Evolutionary conservation across 1,284 basidiomycete genomes (phyloP).

Genomic region (Polyporus tsugae): DNA sequence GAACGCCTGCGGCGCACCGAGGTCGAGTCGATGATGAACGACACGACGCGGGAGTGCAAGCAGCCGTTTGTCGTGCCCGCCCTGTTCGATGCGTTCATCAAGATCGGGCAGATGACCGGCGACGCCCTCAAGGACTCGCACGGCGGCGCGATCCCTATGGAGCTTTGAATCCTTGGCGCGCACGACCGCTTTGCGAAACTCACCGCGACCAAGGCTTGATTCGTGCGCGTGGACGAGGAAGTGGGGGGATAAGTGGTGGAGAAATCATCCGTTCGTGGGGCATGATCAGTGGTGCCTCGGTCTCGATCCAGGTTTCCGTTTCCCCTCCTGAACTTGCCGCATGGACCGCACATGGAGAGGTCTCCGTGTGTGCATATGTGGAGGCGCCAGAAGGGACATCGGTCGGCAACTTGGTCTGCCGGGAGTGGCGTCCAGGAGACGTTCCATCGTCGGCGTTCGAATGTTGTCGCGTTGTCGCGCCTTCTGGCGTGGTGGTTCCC

Average conservation of each 20-base stretch:
- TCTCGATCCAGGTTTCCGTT: not conserved
- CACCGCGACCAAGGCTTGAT: not conserved
- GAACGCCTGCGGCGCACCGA: conserved; percentile 45
- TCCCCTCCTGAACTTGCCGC: not conserved
- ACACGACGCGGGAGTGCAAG: conserved; percentile 49
- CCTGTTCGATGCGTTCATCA: conserved; percentile 53
- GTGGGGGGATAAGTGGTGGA: not conserved
- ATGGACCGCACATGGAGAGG: not conserved
- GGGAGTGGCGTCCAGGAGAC: conserved; percentile 17
- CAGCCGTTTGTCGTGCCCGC: conserved; percentile 58
- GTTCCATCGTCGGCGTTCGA: conserved; percentile 24
- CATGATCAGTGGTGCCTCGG: conserved; percentile 1
- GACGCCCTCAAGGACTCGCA: conserved; percentile 30
- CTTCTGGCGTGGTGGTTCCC: conserved; percentile 10
- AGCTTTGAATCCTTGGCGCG: conserved; percentile 16
- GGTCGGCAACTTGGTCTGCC: conserved; percentile 27
- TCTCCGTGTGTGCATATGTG: not conserved
- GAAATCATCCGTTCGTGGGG: not conserved
- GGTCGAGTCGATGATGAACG: conserved; percentile 47
- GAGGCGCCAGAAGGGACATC: conserved; percentile 16
- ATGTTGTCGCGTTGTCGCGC: conserved; percentile 23
- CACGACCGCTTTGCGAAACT: not conserved
- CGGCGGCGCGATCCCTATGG: conserved; percentile 23
- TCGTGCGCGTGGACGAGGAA: conserved; percentile 1
- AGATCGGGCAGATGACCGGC: conserved; percentile 40